A percentile compares a stretch with the other conserved stretches of the same genome.
Evolutionary conservation across 257 asterid species (phyloP).

Genomic region (Solanum clarkiae): DNA sequence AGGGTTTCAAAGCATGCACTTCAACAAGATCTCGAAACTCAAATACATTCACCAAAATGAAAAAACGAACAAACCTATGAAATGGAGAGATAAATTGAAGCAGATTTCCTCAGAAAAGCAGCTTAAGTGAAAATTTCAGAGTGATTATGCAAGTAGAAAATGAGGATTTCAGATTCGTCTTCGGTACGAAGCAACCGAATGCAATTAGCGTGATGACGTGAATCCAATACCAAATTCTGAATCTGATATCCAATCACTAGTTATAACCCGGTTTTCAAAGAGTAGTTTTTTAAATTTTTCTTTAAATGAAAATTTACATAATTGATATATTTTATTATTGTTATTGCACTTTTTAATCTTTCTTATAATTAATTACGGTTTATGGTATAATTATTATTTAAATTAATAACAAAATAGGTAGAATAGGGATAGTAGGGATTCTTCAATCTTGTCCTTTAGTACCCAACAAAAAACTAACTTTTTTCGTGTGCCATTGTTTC

Average conservation of each 20-base stretch:
- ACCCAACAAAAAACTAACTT: too few relatives aligned
- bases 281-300: too few relatives aligned
- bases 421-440: too few relatives aligned
- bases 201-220: not conserved
- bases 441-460: too few relatives aligned
- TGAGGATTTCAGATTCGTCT: not conserved
- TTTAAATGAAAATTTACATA: too few relatives aligned
- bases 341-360: too few relatives aligned
- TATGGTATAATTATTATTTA: too few relatives aligned
- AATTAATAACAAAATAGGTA: too few relatives aligned
- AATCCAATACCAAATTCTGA: not conserved
- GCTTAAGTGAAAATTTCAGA: not conserved
- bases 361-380: too few relatives aligned
- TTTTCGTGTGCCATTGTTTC: too few relatives aligned
- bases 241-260: not conserved
- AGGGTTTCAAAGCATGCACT: not conserved
- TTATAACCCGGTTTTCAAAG: not conserved
- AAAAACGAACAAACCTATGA: not conserved
- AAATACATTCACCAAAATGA: not conserved
- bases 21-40: not conserved
- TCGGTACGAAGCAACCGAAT: not conserved
- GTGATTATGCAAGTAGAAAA: not conserved
- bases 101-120: not conserved
- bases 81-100: not conserved
- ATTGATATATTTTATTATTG: too few relatives aligned